Base-by-base conservation (phyloP, 192 early-diverging fungal genomes). In the Linnemannia elongata region DNA sequence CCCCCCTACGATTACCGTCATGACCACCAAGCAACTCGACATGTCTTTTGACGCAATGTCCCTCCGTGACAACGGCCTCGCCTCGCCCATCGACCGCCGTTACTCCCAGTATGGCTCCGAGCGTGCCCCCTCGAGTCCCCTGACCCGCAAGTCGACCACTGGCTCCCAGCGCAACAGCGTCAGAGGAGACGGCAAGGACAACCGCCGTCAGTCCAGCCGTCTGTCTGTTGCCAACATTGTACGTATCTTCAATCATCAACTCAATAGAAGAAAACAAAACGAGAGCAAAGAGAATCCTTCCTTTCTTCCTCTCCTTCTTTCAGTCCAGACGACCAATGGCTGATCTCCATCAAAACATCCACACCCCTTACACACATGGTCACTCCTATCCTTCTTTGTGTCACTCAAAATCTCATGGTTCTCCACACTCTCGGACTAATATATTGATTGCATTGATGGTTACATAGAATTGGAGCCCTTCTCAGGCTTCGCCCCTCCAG, bases 1-100 rank as follows among this genome's bases (percentile, higher is more conserved):
- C 45, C 42, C 24, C 41, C 20, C 60, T 49, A 47, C 24, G 20
- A 38, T 36, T 49, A 12, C 71, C 63, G 73, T 78, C 55, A 87
- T 87, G 85, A 87, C 85, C 42, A 81, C 85, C 85, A 87, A 81
- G 72, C 77, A 74, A 57, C 84, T 87, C 63, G 80, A 87, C 76
- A 77, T 87, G 66, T 87, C 85, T 72, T 87, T 87, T 72, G 85
- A 87, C 63, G 79, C 85, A 71, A 71, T 87, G 79, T 87, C 85
- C 27, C 85, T 87, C 44, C 76, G 76, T 47, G 85, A 87, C 66
- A 87, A 77, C 70, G 85, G 79, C 36, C 42, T 81, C 18, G 35
- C 85, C 47, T 87, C 85, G 30, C 85, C 85, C 15, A 73, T 87
- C 24, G 80, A 87, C 63, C 85, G 85, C 42, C 85, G 79, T 30